Evolutionary conservation across 495 filamentous ascomycete species (phyloP).

Genomic region (Xylaria scruposa): DNA sequence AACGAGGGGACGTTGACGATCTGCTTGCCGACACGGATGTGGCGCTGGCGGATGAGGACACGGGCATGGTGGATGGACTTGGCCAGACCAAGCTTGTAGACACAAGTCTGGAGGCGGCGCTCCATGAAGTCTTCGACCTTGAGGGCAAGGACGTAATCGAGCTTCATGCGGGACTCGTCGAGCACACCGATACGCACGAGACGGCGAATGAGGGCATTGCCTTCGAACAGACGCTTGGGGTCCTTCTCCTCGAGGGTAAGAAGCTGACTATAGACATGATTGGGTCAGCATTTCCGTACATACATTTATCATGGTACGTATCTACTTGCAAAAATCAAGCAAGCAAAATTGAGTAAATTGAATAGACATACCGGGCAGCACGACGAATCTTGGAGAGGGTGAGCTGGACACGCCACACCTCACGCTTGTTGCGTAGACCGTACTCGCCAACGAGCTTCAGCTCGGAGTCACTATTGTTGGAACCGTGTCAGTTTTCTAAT

Average conservation of each 20-base stretch:
- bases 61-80: slow-evolving; percentile 99
- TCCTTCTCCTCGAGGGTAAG: slow-evolving; percentile 99
- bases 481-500: slow-evolving; percentile 52
- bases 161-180: slow-evolving; percentile 99
- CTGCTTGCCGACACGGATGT: slow-evolving; percentile 99
- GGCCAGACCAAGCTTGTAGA: slow-evolving; percentile 99
- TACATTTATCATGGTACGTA: no score
- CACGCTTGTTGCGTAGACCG: slow-evolving; percentile 99
- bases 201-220: slow-evolving; percentile 99
- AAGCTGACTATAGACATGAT: slow-evolving; percentile 77
- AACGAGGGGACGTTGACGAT: slow-evolving; percentile 99
- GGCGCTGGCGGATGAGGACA: slow-evolving; percentile 97
- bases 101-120: slow-evolving; percentile 97
- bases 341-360: not conserved
- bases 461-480: slow-evolving; percentile 85
- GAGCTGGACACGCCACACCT: slow-evolving; percentile 99
- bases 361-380: slow-evolving; percentile 87
- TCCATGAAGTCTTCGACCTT: slow-evolving; percentile 99
- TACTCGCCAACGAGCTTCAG: slow-evolving; percentile 99
- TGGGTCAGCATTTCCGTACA: slow-evolving; percentile 29
- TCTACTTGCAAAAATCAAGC: no score
- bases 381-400: slow-evolving; percentile 99
- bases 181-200: slow-evolving; percentile 99
- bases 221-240: slow-evolving; percentile 99
- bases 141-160: slow-evolving; percentile 99